Percentiles rank a stretch among this genome's conserved stretches.
Conservation (phyloP, 2,329 filamentous ascomycete genomes). For the Exophiala phaeomuriformis region DNA sequence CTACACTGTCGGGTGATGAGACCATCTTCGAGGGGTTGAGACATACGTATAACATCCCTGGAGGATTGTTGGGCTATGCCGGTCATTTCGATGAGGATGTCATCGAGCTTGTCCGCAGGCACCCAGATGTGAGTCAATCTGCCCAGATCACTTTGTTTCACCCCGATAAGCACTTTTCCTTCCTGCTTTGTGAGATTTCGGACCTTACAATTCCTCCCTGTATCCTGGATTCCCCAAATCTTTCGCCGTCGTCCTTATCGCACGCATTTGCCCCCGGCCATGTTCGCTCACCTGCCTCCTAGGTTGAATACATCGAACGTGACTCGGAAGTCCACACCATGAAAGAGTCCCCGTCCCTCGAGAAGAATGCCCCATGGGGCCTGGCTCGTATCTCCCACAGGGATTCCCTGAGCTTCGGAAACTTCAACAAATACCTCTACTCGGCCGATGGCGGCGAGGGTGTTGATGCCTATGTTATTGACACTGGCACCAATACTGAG, state of each 20-base stretch:
- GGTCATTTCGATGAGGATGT: constrained; percentile 91
- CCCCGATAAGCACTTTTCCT: constrained; percentile 6
- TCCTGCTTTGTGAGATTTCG: not conserved
- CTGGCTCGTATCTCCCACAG: constrained; percentile 97
- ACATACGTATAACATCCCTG: constrained; percentile 92
- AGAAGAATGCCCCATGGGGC: constrained; percentile 98
- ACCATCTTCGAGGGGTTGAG: constrained; percentile 73
- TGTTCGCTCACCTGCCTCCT: constrained; percentile 24
- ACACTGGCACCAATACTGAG: constrained; percentile 87
- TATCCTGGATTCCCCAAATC: not conserved
- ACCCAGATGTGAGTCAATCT: constrained; percentile 80
- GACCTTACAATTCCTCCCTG: not conserved
- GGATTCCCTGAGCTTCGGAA: constrained; percentile 70
- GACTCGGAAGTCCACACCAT: constrained; percentile 88
- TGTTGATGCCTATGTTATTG: constrained; percentile 97
- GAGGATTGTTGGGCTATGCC: constrained; percentile 78
- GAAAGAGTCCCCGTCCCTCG: constrained; percentile 49
- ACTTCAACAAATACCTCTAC: constrained; percentile 97
- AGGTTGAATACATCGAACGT: constrained; percentile 96
- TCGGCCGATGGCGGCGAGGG: constrained; percentile 84
- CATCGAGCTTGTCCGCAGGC: constrained; percentile 87
- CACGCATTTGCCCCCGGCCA: constrained; percentile 1
- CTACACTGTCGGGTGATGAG: constrained; percentile 55
- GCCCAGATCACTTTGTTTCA: constrained; percentile 6
- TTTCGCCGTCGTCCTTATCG: constrained; percentile 1